Base-by-base conservation (phyloP, 805 yeast species). In the Yarrowia keelungensis region DNA sequence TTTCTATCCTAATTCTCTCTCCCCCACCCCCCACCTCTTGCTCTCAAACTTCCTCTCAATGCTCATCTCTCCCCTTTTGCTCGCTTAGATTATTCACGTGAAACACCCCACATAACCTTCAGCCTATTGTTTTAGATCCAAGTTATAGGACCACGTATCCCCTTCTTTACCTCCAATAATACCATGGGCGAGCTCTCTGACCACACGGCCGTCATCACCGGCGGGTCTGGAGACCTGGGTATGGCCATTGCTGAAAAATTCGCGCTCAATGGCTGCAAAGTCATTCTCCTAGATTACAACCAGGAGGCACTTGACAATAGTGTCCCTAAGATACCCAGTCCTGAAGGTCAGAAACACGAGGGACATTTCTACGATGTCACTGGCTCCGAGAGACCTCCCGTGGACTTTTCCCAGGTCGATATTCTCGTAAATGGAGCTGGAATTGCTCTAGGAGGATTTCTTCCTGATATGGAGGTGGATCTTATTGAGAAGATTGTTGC, bases 191-290 rank as follows among this genome's bases (percentile, higher is more conserved):
- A 56, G 35, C 35, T 56, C 5, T 41, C 62, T 2, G 26, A n/a
- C 3, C 62, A 56, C 16, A 67, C 56, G 16, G 70, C 72, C n/a
- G 67, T 74, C 39, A 54, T 89, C 2, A 88, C 92, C 0, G 95
- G 95, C 0, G 92, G 89, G 0, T 86, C 92, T 0, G 78, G 83
- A 51, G 94, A 94, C 0, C 79, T 89, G 9, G 95, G 95, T 0
- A 77, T 80, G 5, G 82, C 82, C 0, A 83, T 90, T 16, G 88
- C 92, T 0, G 71, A 73, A 41, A 74, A 72, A 38, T 78, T 89
- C 32, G 84, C 91, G 0, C 61, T 70, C 0, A 72, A 79, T 35
- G 93, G 93, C 0, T 83, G 85, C 38, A 79, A 79, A 22, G 78
- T 86, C 4, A 80, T 87, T 0, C 74, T 89, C n/a, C 70, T 87